Evolutionary conservation across 495 filamentous ascomycete genomes (phyloP).

Genomic region (Xylaria telfairii): DNA sequence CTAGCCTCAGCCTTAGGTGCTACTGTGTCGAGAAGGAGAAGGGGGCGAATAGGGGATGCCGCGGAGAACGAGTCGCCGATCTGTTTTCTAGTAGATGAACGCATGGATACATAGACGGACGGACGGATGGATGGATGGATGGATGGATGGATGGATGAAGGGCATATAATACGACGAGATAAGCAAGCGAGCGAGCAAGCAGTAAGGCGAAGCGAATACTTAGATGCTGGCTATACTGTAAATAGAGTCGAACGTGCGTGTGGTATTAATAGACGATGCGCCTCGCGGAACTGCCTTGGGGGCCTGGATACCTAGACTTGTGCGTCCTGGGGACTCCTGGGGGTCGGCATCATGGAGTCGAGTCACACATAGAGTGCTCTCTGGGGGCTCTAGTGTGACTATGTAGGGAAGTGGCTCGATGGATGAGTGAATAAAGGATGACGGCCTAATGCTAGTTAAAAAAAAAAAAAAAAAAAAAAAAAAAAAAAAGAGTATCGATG

Average conservation of each 20-base stretch:
- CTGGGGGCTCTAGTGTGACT: neutral
- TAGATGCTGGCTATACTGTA: neutral
- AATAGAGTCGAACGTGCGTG: neutral
- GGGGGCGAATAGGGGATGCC: neutral
- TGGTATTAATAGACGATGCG: constrained; percentile 1
- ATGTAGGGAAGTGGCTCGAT: neutral
- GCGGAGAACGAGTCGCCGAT: too few relatives aligned
- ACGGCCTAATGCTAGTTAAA: too few relatives aligned
- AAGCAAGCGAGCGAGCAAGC: too few relatives aligned
- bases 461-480: too few relatives aligned
- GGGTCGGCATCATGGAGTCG: neutral
- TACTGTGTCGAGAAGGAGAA: too few relatives aligned
- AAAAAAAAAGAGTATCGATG: constrained; percentile 14
- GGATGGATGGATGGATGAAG: neutral
- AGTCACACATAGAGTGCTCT: neutral
- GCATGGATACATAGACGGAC: too few relatives aligned
- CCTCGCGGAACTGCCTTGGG: neutral
- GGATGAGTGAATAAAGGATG: neutral
- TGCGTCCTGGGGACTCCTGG: neutral
- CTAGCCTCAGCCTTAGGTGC: too few relatives aligned
- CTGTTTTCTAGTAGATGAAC: too few relatives aligned
- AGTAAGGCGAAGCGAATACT: too few relatives aligned
- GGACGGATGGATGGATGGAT: neutral
- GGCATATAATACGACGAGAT: constrained; percentile 4
- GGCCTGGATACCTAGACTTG: neutral